Evolutionary conservation across 345 rosid species (phyloP), one percentile per base, ranked within the genome.

Genomic region (Salix dunnii): DNA sequence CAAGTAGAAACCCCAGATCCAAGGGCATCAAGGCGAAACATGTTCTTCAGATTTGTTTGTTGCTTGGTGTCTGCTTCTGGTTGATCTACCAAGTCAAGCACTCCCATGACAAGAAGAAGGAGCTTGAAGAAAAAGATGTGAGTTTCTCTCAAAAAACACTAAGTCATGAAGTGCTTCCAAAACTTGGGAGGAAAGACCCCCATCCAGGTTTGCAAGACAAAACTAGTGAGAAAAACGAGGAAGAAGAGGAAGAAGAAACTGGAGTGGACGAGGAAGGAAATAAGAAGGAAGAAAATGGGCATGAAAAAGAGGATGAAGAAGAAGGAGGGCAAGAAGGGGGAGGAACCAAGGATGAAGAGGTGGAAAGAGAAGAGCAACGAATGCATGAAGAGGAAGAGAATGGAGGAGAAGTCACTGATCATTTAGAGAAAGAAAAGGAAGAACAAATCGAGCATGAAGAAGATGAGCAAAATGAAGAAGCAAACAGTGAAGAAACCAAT

Each of bases 41-140:
- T 86, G 84, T 88, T 60, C 79, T 95, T 75, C 97, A 95, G 88
- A 90, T 95, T 69, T 85, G 91, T 70, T 83, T 95, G 77, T 76
- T 93, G 77, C 86, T 95, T 69, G 93, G 92, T 69, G 87, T 93
- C 62, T 93, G 96, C 79, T 86, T 96, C 51, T 93, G 97, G 98
- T 78, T 93, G 81, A 83, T 93, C 77, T 93, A 90, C 78, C 97
- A 93, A 85, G 94, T 91, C n/a, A 93, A 96, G 91, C 88, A 79
- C 67, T 93, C 98, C 58, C 92, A 90, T 80, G 98, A 91, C 72
- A 96, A 90, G 89, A 96, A 90, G 80, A 88, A 87, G 83, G 98
- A 92, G 64, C 76, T 89, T 36, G 86, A 87, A 40, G 92, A 85
- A 83, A 88, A 84, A 27, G 92, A 88, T 67, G 63, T 81, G 13